A percentile compares a stretch with the other conserved stretches of the same genome.
phyloP scores from a whole-genome alignment of 805 yeast species.

The Torulaspora quercuum region DNA sequence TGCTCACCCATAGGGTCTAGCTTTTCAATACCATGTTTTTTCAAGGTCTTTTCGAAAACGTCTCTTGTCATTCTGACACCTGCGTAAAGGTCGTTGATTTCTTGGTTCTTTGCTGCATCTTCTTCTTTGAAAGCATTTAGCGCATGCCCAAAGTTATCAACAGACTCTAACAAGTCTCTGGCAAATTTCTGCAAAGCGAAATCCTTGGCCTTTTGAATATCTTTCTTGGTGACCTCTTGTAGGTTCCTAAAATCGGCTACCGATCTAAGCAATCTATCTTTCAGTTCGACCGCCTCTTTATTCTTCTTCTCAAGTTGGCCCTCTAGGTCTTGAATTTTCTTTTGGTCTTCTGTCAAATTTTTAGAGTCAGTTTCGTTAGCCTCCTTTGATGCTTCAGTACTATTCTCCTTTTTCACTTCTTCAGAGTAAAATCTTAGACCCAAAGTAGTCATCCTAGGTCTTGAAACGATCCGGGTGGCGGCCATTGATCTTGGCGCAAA shows the following conservation, averaged over 20 bases:
- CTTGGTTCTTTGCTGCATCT: conserved; percentile 53
- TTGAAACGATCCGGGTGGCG: conserved; percentile 2
- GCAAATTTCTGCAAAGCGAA: conserved; percentile 91
- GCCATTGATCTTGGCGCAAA: conserved; percentile 8
- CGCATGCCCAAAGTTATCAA: conserved; percentile 89
- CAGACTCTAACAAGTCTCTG: conserved; percentile 80
- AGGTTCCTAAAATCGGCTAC: conserved; percentile 90
- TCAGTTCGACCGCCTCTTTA: conserved; percentile 74
- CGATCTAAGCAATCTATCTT: conserved; percentile 77
- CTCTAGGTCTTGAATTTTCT: conserved; percentile 41
- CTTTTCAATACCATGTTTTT: conserved; percentile 74
- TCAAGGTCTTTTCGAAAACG: conserved; percentile 78
- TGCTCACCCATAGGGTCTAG: conserved; percentile 79
- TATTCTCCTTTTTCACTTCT: conserved; percentile 15
- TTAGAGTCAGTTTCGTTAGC: conserved; percentile 12
- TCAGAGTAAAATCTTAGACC: conserved; percentile 29
- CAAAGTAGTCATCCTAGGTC: conserved; percentile 1
- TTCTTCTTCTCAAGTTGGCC: conserved; percentile 57
- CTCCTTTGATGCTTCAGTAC: conserved; percentile 10
- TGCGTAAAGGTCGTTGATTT: conserved; percentile 70
- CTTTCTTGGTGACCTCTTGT: conserved; percentile 86
- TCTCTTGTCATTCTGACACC: conserved; percentile 90
- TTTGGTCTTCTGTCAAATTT: conserved; percentile 26
- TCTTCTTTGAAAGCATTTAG: conserved; percentile 66
- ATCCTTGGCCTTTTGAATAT: conserved; percentile 80